Evolutionary conservation across 2,329 filamentous ascomycete genomes (phyloP).

Genomic region (Periconia macrospinosa): DNA sequence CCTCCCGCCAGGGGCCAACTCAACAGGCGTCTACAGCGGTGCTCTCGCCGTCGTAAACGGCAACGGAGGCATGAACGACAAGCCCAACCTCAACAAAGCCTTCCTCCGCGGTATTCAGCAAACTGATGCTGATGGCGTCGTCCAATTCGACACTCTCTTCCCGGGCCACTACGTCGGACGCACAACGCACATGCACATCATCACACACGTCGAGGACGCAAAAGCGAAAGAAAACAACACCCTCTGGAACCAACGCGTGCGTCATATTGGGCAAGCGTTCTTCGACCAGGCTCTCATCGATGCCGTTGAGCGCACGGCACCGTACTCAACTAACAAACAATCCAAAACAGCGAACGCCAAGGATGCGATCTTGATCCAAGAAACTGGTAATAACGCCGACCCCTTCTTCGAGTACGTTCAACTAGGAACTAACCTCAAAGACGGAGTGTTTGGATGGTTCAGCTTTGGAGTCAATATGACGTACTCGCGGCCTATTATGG

Average conservation of each 20-base stretch:
- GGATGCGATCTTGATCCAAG: constrained; percentile 29
- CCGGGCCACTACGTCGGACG: constrained; percentile 45
- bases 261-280: constrained; percentile 51
- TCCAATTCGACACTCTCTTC: constrained; percentile 52
- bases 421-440: constrained; percentile 20
- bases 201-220: constrained; percentile 39
- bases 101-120: constrained; percentile 54
- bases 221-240: constrained; percentile 42
- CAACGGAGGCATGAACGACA: constrained; percentile 22
- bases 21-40: constrained; percentile 37
- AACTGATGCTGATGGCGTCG: constrained; percentile 52
- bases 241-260: constrained; percentile 42
- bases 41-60: constrained; percentile 47
- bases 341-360: constrained; percentile 21
- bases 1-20: neutral
- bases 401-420: constrained; percentile 28
- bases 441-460: constrained; percentile 31
- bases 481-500: neutral
- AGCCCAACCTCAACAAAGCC: constrained; percentile 19
- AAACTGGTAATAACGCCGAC: constrained; percentile 25
- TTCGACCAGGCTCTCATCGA: constrained; percentile 45
- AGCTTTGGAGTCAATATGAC: constrained; percentile 25
- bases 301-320: constrained; percentile 40
- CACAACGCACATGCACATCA: constrained; percentile 34
- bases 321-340: constrained; percentile 43